Evolutionary conservation across 495 filamentous ascomycete species (phyloP), one percentile per base, ranked within the genome.

Genomic region (Apiosordaria backusii): DNA sequence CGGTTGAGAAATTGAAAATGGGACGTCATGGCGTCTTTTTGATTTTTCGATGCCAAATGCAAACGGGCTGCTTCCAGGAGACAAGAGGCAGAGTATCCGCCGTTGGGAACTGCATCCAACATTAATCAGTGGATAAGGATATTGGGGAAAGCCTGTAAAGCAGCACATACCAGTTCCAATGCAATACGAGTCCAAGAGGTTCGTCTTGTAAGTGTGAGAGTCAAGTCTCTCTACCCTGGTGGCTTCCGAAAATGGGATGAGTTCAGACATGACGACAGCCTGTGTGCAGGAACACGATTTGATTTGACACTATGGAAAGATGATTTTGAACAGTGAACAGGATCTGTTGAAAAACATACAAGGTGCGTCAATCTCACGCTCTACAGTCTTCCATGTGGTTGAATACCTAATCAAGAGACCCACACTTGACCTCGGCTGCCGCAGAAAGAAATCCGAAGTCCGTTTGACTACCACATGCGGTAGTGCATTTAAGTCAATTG

Each of bases 1-100:
- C 90, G 86, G 5, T 86, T 85, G 24, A 93, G 83, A 79, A 90
- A 96, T 50, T 87, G 82, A 53, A 91, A 86, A 68, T 93, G 90
- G n/a, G 91, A 71, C 68, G 89, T 71, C 67, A 91, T 74, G 67
- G 86, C 75, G 78, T 90, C 80, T 26, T 86, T 81, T 77, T 90
- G 88, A 69, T 86, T 82, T 58, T 85, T 84, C 0, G 76, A 75
- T 40, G 82, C 71, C 62, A 92, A 86, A 75, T 94, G 90, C 16
- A 77, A 80, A 2, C 75, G 74, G 7, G 87, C 86, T 22, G 89
- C 84, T 18, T 79, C 76, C 69, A 91, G 83, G 65, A 96, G 68
- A 60, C 71, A 73, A 13, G 88, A 80, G 21, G 88, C 88, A 13
- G 90, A 87, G 71, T 89, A 94, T 57, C 92, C 92, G 65, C 92